Base-by-base conservation (phyloP, 352 stramenopile species). In the Thraustochytrium striatum region DNA sequence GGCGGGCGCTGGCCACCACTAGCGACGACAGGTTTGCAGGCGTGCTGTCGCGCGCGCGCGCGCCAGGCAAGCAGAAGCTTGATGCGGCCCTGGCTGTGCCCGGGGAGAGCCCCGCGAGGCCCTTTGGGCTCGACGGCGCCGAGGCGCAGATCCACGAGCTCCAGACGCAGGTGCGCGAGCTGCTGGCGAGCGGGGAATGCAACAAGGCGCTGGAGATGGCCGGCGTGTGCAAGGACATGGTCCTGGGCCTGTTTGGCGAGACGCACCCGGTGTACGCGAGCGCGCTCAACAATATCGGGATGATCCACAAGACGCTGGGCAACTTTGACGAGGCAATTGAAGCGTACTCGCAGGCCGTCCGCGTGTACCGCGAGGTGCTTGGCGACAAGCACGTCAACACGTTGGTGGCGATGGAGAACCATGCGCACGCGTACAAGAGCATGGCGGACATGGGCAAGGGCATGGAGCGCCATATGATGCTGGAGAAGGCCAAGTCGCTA, bases 281-380 rank as follows among this genome's bases (percentile, higher is more conserved):
- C 36, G 86, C 86, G 0, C 85, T 89, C 61, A 90, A 89, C 33
- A 90, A 91, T 79, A 69, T 89, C 3, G 87, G 85, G 65, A 69
- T 91, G 21, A 86, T 90, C 81, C 82, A 88, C 68, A 91, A 91
- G 81, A 61, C 83, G 28, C 57, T 90, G 30, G 87, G 87, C 28
- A 55, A 88, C 57, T 91, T 86, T 69, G 82, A 82, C 0, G 81
- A 87, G 39, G 81, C 86, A 3, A 82, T 84, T 25, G 58, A 85
- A 55, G 78, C 85, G 7, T 89, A 88, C 61, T 68, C 84, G 21
- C 50, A 85, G 3, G 82, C 84, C 25, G 79, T 90, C 55, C 70
- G 83, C 35, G 83, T 89, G 52, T 91, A 91, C 78, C 82, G 75
- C 25, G 84, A 87, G 21, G 82, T 87, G 25, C 82, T 86, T 32